These are phyloP conservation scores for Picochlorum sp. DNA, from an alignment of 139 green algal species.

Conservation along the genomic window DNA sequence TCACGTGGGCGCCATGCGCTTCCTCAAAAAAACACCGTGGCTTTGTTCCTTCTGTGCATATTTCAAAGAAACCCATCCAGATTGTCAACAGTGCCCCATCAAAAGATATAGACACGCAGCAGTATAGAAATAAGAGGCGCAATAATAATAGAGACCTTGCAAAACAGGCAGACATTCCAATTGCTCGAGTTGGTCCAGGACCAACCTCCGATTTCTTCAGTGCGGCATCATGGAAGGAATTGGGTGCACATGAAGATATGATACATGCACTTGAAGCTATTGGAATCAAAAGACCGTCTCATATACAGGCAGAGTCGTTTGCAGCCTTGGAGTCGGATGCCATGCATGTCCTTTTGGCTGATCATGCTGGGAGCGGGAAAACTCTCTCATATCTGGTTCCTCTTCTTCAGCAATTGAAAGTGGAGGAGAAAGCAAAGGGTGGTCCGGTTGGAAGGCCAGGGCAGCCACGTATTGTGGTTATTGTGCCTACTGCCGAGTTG, in stretches of 20 bases:
- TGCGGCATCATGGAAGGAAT: slow-evolving; percentile 21
- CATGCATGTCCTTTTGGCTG: slow-evolving; percentile 51
- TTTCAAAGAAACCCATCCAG: slow-evolving; percentile 1
- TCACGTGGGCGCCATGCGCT: too few relatives aligned
- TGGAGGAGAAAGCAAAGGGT: slow-evolving; percentile 34
- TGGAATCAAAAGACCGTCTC: slow-evolving; percentile 54
- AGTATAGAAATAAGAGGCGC: background rate
- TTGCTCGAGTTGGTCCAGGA: slow-evolving; percentile 13
- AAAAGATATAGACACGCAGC: background rate
- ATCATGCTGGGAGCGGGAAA: slow-evolving; percentile 86
- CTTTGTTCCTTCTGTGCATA: background rate
- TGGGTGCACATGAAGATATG: slow-evolving; percentile 39
- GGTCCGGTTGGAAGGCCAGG: slow-evolving; percentile 11
- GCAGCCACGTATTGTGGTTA: slow-evolving; percentile 39
- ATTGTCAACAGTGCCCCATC: too few relatives aligned
- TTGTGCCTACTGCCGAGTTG: slow-evolving; percentile 59
- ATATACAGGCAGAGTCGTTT: slow-evolving; percentile 55
- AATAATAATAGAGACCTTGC: background rate
- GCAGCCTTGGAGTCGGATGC: slow-evolving; percentile 7
- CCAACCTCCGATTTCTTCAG: slow-evolving; percentile 44
- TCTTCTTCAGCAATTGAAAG: slow-evolving; percentile 53
- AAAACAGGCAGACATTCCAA: slow-evolving; percentile 17
- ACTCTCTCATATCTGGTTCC: slow-evolving; percentile 84
- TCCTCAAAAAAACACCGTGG: too few relatives aligned
- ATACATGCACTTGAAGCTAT: slow-evolving; percentile 40